Evolutionary conservation across 768 basidiomycete genomes (phyloP).

Genomic region (Imleria badia): DNA sequence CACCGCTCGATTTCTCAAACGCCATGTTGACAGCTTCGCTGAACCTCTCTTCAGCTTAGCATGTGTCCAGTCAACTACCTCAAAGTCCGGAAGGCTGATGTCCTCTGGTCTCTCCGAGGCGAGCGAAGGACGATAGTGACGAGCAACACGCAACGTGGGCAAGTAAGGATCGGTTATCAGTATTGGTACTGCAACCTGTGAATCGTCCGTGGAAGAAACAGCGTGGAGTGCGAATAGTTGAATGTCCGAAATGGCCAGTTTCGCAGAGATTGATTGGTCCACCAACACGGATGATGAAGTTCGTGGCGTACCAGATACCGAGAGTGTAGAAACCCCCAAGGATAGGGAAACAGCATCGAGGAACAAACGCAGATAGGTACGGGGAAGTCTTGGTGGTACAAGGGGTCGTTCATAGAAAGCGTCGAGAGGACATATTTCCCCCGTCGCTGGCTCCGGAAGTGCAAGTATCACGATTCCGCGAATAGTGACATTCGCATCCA

Average conservation of each 20-base stretch:
- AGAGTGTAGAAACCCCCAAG: conserved; percentile 11
- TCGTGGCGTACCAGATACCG: background rate
- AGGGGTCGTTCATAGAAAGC: conserved; percentile 60
- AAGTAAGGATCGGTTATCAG: conserved; percentile 75
- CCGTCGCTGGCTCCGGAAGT: conserved; percentile 33
- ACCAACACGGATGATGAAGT: background rate
- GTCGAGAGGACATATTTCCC: conserved; percentile 17
- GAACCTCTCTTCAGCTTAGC: conserved; percentile 39
- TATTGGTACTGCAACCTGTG: conserved; percentile 54
- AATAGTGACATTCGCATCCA: conserved; percentile 35
- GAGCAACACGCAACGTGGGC: conserved; percentile 49
- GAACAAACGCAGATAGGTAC: conserved; percentile 54
- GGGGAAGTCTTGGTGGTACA: conserved; percentile 49
- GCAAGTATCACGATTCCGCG: conserved; percentile 52
- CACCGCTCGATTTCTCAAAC: conserved; percentile 40
- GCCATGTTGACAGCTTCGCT: conserved; percentile 64
- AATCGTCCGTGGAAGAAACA: conserved; percentile 16
- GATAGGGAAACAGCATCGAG: conserved; percentile 37
- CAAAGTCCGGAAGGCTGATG: conserved; percentile 52
- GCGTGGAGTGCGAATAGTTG: conserved; percentile 55
- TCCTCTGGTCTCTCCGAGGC: conserved; percentile 18
- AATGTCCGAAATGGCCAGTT: conserved; percentile 41
- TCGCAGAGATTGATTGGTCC: conserved; percentile 12
- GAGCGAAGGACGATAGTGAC: conserved; percentile 43
- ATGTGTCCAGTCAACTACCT: conserved; percentile 63